Evolutionary conservation across 257 asterid species (phyloP).

Genomic region (Solanum tarapatanum): DNA sequence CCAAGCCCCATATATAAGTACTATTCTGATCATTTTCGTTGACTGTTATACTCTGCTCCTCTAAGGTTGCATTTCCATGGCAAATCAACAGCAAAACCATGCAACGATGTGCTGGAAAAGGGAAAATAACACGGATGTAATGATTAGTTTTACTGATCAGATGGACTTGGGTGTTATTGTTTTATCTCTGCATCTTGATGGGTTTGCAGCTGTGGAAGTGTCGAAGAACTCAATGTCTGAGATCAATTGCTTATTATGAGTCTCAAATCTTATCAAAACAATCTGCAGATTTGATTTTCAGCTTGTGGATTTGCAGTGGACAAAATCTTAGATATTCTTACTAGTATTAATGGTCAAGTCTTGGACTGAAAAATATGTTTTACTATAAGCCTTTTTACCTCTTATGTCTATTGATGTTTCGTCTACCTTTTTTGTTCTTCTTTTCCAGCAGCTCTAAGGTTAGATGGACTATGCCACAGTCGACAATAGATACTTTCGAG

Average conservation of each 20-base stretch:
- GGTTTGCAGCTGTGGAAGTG: background rate
- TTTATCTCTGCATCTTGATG: constrained; percentile 5
- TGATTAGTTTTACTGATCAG: constrained; percentile 5
- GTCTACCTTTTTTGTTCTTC: background rate
- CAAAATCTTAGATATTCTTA: background rate
- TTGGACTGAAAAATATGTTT: background rate
- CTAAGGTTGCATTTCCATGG: background rate
- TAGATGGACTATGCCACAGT: background rate
- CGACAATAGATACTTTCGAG: background rate
- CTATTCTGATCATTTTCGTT: background rate
- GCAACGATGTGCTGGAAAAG: background rate
- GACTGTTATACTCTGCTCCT: background rate
- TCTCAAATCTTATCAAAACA: background rate
- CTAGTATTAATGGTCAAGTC: background rate
- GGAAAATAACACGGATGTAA: constrained; percentile 3
- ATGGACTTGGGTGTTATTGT: background rate
- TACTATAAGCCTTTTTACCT: background rate
- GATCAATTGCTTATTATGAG: background rate
- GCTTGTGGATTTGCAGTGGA: background rate
- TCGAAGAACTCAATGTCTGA: background rate
- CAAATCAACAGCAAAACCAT: background rate
- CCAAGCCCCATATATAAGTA: background rate
- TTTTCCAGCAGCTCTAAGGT: background rate
- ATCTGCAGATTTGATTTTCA: background rate
- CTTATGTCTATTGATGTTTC: background rate